Conservation (phyloP, 176 grass and related monocot genomes). For the Carex littledalei region DNA sequence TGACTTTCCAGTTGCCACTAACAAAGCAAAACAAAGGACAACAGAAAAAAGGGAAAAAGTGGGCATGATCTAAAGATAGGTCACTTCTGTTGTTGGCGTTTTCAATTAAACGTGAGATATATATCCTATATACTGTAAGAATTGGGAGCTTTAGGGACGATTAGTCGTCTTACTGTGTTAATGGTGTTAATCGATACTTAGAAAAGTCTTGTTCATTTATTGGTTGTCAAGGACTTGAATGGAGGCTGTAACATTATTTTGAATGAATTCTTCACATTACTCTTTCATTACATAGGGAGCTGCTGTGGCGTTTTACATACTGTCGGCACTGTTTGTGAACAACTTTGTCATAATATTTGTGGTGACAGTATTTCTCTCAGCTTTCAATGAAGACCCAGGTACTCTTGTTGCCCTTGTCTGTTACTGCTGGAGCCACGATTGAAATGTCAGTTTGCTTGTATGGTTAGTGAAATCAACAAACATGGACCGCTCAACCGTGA, state of each 20-base stretch:
- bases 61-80: neutral
- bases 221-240: neutral
- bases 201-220: neutral
- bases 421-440: no score
- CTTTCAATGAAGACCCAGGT: neutral
- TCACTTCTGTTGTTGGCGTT: neutral
- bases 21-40: neutral
- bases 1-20: neutral
- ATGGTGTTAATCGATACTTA: neutral
- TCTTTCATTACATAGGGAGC: slow-evolving; percentile 48
- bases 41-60: neutral
- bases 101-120: neutral
- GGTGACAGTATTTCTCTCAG: slow-evolving; percentile 83
- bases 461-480: no score
- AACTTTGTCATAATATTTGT: slow-evolving; percentile 99
- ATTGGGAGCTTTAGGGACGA: neutral
- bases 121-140: neutral
- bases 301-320: slow-evolving; percentile 75
- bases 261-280: neutral
- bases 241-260: neutral
- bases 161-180: neutral
- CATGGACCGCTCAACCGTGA: no score
- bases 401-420: no score
- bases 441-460: no score
- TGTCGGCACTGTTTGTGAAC: slow-evolving; percentile 79